Percentiles rank a stretch among this genome's conserved stretches.
Evolutionary conservation across 805 yeast species (phyloP).

Genomic region (Myxozyma lipomycoides): DNA sequence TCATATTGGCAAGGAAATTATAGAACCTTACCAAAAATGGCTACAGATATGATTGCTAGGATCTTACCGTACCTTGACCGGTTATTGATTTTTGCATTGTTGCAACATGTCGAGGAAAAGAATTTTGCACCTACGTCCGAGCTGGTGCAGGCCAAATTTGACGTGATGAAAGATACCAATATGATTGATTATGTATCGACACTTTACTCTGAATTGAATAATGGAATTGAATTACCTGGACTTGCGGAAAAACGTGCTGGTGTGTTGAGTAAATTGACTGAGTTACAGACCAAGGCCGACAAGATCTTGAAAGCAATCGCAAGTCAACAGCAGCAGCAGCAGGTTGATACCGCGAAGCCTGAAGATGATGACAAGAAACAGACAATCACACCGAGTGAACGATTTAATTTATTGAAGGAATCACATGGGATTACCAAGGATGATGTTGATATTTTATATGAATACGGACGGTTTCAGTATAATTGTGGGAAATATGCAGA

Average conservation of each 20-base stretch:
- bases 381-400: conserved; percentile 55
- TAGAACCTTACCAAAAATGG: no score
- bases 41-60: conserved; percentile 34
- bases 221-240: conserved; percentile 33
- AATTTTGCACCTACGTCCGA: conserved; percentile 46
- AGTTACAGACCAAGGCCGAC: conserved; percentile 24
- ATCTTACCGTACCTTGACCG: conserved; percentile 59
- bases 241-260: conserved; percentile 43
- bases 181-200: conserved; percentile 51
- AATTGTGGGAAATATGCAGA: conserved; percentile 59
- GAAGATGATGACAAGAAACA: conserved; percentile 40
- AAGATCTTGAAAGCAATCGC: conserved; percentile 14
- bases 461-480: conserved; percentile 59
- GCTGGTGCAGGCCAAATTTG: conserved; percentile 48
- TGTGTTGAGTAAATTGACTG: conserved; percentile 36
- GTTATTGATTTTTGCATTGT: conserved; percentile 52
- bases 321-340: no score
- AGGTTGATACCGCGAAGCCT: conserved; percentile 38
- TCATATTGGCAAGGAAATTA: no score
- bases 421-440: conserved; percentile 44
- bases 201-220: conserved; percentile 43
- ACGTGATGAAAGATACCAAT: conserved; percentile 54
- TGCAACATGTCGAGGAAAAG: conserved; percentile 45
- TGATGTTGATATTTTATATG: conserved; percentile 50
- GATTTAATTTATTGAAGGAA: conserved; percentile 46